Base-by-base conservation (phyloP, 768 basidiomycete species). In the Mycena pura region DNA sequence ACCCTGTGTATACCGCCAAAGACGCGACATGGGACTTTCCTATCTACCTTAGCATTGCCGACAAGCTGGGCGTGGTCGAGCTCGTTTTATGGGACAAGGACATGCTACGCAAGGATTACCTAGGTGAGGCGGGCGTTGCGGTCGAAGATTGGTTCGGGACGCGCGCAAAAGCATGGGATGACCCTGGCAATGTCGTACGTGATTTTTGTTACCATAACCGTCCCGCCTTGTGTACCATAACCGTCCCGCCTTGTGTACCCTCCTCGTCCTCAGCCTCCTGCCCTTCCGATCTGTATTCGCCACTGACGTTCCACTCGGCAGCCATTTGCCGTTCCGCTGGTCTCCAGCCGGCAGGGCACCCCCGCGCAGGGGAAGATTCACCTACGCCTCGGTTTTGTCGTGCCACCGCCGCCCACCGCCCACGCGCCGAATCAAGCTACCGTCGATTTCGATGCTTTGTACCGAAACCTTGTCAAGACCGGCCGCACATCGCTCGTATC, bases 1-100 rank as follows among this genome's bases (percentile, higher is more conserved):
- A 89, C 64, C 95, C 95, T 0, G 71, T 76, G 1, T 96, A 84
- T 63, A 65, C 78, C 0, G 62, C 87, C 11, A 87, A 87, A 61
- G 86, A 91, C 67, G 88, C 93, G 11, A 95, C 93, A 0, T 98
- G 95, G 72, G 92, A 96, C 59, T 93, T 96, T 67, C 91, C 94
- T 0, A 81, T 97, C 17, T 92, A 91, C 66, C 80, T 90, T 17
- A 90, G 88, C 15, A 82, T 91, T 25, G 88, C 89, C 0, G 90
- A 91, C 66, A 79, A 80, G 43, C 81, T 92, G 5, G 90, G 91
- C 31, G 86, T 83, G 2, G 68, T 98, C 40, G 95, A 98, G 74
- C 78, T 94, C 31, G 88, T 97, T 13, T 82, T 95, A 0, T 99
- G 96, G 96, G 95, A 96, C 75, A 95, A 90, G 78, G 96, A 98